These are phyloP conservation scores for Exidia glandulosa DNA, from an alignment of 768 basidiomycete genomes.

Conservation along the genomic window DNA sequence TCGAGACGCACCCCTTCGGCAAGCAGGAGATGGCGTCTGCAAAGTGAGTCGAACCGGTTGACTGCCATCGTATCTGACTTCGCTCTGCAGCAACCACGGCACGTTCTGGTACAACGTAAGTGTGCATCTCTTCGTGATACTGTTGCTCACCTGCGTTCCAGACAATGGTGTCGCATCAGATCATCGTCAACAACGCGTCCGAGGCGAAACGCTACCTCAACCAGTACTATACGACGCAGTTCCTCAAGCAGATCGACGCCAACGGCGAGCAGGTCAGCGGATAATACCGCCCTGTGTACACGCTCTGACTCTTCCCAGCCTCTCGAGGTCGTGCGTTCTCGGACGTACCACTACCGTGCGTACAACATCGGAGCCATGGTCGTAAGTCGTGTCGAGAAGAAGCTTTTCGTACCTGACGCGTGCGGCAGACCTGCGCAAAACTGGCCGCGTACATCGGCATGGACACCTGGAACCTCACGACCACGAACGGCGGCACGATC, in stretches of 20 bases:
- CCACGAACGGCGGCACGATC: conserved; percentile 41
- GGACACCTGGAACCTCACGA: conserved; percentile 35
- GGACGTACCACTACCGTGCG: conserved; percentile 55
- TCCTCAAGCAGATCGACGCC: conserved; percentile 41
- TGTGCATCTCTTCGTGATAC: conserved; percentile 3
- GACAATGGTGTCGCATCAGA: conserved; percentile 35
- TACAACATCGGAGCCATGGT: conserved; percentile 62
- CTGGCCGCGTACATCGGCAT: conserved; percentile 39
- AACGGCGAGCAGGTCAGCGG: conserved; percentile 33
- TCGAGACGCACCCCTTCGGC: conserved; percentile 35
- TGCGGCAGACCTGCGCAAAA: conserved; percentile 37
- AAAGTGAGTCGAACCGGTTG: conserved; percentile 30
- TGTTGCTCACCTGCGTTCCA: conserved; percentile 33
- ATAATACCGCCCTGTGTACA: background rate
- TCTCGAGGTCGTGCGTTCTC: conserved; percentile 46
- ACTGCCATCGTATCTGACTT: conserved; percentile 1
- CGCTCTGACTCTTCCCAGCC: conserved; percentile 29
- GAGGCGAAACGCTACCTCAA: conserved; percentile 38
- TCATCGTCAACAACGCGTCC: conserved; percentile 37
- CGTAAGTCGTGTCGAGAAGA: conserved; percentile 32
- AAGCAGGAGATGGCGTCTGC: conserved; percentile 29
- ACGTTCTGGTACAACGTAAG: conserved; percentile 41
- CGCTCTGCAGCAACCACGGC: conserved; percentile 46
- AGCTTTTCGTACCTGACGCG: background rate
- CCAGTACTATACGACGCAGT: conserved; percentile 41